phyloP scores from a whole-genome alignment of 257 asterid species.

The Primulina huaijiensis region DNA sequence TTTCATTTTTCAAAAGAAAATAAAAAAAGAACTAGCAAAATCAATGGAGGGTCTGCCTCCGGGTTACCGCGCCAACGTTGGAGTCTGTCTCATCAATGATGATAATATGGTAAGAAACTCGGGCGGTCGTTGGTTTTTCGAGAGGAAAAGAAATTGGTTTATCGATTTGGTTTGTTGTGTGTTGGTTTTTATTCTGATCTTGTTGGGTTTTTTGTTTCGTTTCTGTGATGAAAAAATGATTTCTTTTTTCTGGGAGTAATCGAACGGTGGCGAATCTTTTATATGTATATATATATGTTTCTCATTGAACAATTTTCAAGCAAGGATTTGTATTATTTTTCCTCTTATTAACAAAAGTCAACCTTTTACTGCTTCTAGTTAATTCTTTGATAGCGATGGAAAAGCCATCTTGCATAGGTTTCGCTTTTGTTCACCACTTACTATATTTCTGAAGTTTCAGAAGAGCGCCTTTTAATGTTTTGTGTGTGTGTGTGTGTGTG shows the following conservation, averaged over 20 bases:
- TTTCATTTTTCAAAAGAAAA: slow-evolving; percentile 12
- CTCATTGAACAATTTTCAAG: slow-evolving; percentile 1
- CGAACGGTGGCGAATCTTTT: slow-evolving; percentile 12
- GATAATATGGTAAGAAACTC: slow-evolving; percentile 51
- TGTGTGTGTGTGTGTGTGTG: no score
- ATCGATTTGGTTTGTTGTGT: slow-evolving; percentile 9
- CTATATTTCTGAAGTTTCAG: slow-evolving; percentile 1
- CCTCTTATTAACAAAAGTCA: slow-evolving; percentile 7
- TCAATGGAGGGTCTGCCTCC: slow-evolving; percentile 94
- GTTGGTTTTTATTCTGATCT: neutral
- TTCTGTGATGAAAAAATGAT: slow-evolving; percentile 14
- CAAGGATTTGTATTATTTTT: slow-evolving; percentile 1
- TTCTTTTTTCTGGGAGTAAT: slow-evolving; percentile 18
- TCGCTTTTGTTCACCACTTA: slow-evolving; percentile 13
- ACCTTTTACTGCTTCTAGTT: neutral
- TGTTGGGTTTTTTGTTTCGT: slow-evolving; percentile 5
- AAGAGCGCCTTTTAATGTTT: neutral
- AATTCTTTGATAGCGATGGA: slow-evolving; percentile 1
- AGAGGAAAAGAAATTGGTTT: neutral
- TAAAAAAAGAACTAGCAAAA: neutral
- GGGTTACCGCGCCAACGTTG: slow-evolving; percentile 98
- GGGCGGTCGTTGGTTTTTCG: neutral
- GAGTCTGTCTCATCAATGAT: slow-evolving; percentile 84
- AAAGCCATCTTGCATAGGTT: neutral
- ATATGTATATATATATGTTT: neutral